Base-by-base conservation (phyloP, 2,329 filamentous ascomycete species). In the Pochonia chlamydosporia region DNA sequence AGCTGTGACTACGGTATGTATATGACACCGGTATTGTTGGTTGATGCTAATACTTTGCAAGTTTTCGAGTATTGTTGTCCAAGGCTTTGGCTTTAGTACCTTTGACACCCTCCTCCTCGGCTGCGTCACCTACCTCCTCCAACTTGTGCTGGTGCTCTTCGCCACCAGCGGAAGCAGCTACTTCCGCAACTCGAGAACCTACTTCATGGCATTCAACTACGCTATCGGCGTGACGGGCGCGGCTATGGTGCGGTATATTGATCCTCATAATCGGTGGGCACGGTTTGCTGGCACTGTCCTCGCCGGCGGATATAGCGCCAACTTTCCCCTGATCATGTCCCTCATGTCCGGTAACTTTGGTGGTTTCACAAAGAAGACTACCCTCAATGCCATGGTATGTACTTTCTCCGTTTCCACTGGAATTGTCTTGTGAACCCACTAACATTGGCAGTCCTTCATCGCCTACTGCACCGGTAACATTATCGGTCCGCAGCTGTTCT, bases 311-410 rank as follows among this genome's bases (percentile, higher is more conserved):
- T 2, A 72, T 75, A 56, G 77, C 70, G 55, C 51, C 30, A 56
- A 54, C 31, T 57, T 62, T 37, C 57, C 61, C 14, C 66, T 84
- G 28, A 64, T 72, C 40, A 69, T 84, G 61, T 75, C 75, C 9
- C 71, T 84, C 64, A 68, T 79, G 28, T 73, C 74, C 1, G 70
- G 76, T 5, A 84, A 84, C 55, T 67, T 82, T 26, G 79, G 74
- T 18, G 81, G 81, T 1, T 78, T 81, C 45, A 84, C 80, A 1
- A 85, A 85, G 65, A 83, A 82, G 55, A 71, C 73, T 1, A 74
- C 78, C 4, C 74, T 77, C 11, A 74, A 81, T 7, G 78, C 79
- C 1, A 72, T 78, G 54, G 56, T 60, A 41, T 9, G 81, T 30
- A 9, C 7, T 7, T 6, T 14, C n/a, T 16, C 5, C 36, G 36